A percentile compares a stretch with the other conserved stretches of the same genome.
Evolutionary conservation across 2,329 filamentous ascomycete species (phyloP).

Genomic region (Pyrenochaeta sp.): DNA sequence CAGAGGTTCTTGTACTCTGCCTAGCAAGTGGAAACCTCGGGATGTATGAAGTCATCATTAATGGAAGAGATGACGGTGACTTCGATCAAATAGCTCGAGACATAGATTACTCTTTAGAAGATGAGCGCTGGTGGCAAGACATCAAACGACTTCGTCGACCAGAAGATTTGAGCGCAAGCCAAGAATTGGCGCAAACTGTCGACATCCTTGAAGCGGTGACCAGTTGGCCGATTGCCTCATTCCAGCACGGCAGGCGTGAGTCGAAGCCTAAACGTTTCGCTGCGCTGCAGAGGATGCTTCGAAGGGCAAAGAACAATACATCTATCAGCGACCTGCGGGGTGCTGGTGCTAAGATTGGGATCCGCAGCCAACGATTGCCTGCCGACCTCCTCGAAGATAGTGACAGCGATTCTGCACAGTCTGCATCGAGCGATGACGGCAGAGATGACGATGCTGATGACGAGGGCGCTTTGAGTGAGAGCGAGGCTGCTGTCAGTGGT

Average conservation of each 20-base stretch:
- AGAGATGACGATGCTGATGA: constrained; percentile 28
- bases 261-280: constrained; percentile 59
- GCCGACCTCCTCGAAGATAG: constrained; percentile 62
- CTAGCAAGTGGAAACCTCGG: constrained; percentile 75
- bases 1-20: constrained; percentile 80
- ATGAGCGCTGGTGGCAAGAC: constrained; percentile 85
- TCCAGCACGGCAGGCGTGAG: constrained; percentile 59
- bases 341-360: constrained; percentile 54
- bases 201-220: constrained; percentile 54
- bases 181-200: constrained; percentile 56
- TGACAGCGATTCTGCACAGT: constrained; percentile 37
- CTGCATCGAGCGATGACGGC: constrained; percentile 24
- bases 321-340: constrained; percentile 58
- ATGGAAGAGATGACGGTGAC: constrained; percentile 65
- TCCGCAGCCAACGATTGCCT: constrained; percentile 70
- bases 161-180: constrained; percentile 48
- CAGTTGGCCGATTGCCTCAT: constrained; percentile 63
- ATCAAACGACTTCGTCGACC: constrained; percentile 62
- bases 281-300: constrained; percentile 69
- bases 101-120: constrained; percentile 72
- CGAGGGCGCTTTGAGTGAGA: constrained; percentile 42
- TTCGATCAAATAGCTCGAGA: constrained; percentile 65
- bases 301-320: constrained; percentile 63
- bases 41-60: constrained; percentile 79
- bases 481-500: constrained; percentile 39